Base-by-base conservation (phyloP, 306 rosid species). In the Cucumis cinereus region DNA sequence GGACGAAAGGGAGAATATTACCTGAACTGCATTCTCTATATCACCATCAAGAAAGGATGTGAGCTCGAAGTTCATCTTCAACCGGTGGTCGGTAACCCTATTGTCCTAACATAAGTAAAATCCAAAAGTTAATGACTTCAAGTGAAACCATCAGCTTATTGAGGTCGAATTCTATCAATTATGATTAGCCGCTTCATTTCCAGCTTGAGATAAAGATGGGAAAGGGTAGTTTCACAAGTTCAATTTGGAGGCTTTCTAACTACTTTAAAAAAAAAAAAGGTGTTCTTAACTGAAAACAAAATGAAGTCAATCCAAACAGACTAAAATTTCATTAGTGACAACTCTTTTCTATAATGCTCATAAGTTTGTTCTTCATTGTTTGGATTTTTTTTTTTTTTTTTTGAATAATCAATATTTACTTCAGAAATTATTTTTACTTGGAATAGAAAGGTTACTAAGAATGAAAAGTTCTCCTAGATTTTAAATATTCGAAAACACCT, bases 81-180 rank as follows among this genome's bases (percentile, higher is more conserved):
- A 80, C 87, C 97, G 85, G 82, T 90, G 97, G 77, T 94, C 99
- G 10, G 99, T 94, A 57, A 92, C 99, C 82, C 97, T 86, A 77
- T 90, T 94, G 80, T 94, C 99, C 99, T 94, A 54, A 74, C 19
- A 61, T 77, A 11, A 30, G 30, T 35, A 12, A 63, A 78, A 59
- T 43, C n/a, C 14, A 62, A 58, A 52, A 35, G 68, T 73, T 58
- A 74, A 52, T 33, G 16, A 59, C 52, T 74, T 56, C 52, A 19
- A 74, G 9, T 9, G 36, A 26, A 50, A 16, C 33, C 38, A 47
- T 23, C 79, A 49, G 41, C 45, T 12, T 40, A 50, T 63, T 63
- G 4, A 5, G 26, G 38, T 20, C 54, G 1, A 67, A 9, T 19
- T 67, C 49, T 16, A 36, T 19, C 3, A 35, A 2, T 35, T n/a